Percentiles rank a stretch among this genome's conserved stretches.
Conservation (phyloP, 2,329 filamentous ascomycete species). For the Colletotrichum plurivorum region DNA sequence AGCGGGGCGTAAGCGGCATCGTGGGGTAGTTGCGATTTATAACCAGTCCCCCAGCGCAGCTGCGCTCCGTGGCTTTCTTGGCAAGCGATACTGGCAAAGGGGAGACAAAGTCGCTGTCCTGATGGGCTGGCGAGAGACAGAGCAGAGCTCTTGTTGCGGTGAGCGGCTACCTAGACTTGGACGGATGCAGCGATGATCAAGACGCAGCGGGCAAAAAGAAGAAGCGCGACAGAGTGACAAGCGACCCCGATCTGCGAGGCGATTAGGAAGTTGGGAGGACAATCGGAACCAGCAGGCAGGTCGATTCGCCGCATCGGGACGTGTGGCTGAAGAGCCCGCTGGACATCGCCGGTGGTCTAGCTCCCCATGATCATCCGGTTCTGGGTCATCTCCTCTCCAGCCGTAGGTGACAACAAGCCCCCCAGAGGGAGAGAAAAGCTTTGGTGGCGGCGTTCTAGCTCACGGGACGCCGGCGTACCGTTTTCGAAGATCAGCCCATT, state of each 20-base stretch:
- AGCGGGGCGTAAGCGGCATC: neutral
- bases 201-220: neutral
- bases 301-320: slow-evolving; percentile 12
- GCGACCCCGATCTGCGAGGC: slow-evolving; percentile 1
- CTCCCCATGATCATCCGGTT: neutral
- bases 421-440: neutral
- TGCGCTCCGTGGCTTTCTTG: neutral
- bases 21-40: neutral
- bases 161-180: neutral
- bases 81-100: neutral
- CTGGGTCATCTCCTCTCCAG: slow-evolving; percentile 14
- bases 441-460: slow-evolving; percentile 20
- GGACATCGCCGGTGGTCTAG: slow-evolving; percentile 18
- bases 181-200: slow-evolving; percentile 5
- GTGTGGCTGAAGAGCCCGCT: neutral
- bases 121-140: neutral
- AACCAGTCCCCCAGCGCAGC: neutral
- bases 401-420: neutral
- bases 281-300: neutral
- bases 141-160: neutral
- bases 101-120: neutral
- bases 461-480: slow-evolving; percentile 11
- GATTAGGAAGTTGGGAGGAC: neutral
- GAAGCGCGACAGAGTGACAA: neutral
- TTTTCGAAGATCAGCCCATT: slow-evolving; percentile 22